A percentile compares a stretch with the other conserved stretches of the same genome.
phyloP scores from a whole-genome alignment of 2,329 filamentous ascomycete species.

The Lizonia empirigonia region DNA sequence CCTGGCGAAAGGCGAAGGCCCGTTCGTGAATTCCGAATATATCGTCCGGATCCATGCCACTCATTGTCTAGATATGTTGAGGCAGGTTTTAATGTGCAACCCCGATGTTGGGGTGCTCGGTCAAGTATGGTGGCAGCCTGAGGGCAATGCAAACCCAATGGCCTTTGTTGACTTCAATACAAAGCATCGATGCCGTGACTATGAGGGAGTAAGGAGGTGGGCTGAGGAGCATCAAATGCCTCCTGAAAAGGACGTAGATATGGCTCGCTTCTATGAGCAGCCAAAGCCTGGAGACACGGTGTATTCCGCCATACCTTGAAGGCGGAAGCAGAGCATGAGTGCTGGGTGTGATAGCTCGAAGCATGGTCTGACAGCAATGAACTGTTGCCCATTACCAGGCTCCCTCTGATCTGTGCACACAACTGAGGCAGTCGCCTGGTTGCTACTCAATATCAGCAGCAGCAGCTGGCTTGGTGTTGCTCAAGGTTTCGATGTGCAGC shows the following conservation, averaged over 20 bases:
- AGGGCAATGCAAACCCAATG: conserved; percentile 50
- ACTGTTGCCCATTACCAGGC: conserved; percentile 9
- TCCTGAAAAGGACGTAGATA: conserved; percentile 45
- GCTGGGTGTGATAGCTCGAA: conserved; percentile 20
- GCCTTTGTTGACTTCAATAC: conserved; percentile 69
- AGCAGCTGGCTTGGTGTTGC: not conserved
- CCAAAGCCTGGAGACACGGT: conserved; percentile 44
- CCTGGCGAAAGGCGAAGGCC: conserved; percentile 54
- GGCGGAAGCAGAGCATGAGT: not conserved
- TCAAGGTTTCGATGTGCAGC: not conserved
- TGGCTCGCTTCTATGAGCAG: conserved; percentile 51
- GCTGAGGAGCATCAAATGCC: conserved; percentile 60
- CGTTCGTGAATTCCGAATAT: conserved; percentile 62
- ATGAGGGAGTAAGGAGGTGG: conserved; percentile 60
- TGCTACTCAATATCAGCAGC: not conserved
- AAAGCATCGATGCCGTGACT: conserved; percentile 63
- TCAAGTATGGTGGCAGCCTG: conserved; percentile 63
- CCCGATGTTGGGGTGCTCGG: conserved; percentile 65
- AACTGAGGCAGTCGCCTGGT: not conserved
- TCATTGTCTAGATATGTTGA: conserved; percentile 66
- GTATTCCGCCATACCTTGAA: conserved; percentile 37
- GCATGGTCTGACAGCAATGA: conserved; percentile 1
- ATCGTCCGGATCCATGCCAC: conserved; percentile 62
- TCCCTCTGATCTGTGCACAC: not conserved
- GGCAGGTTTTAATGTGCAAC: conserved; percentile 68